These are phyloP conservation scores for Roridomyces roridus DNA, from an alignment of 768 basidiomycete genomes.

Conservation along the genomic window DNA sequence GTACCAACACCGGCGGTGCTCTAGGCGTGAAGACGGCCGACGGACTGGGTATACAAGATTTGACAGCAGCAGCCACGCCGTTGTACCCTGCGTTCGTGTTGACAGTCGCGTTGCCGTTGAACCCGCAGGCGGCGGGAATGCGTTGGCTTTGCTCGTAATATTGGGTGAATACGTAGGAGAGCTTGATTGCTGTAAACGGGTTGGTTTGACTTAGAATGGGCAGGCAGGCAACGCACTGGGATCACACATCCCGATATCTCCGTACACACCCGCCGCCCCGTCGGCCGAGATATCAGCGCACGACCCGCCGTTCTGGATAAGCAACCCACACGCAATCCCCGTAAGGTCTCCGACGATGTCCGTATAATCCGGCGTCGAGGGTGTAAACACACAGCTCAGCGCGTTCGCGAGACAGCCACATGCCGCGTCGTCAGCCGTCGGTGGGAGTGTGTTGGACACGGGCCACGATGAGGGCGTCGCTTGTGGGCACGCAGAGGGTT, in stretches of 20 bases:
- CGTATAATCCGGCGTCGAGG: slow-evolving; percentile 65
- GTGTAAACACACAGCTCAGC: slow-evolving; percentile 78
- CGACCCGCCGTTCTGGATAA: slow-evolving; percentile 62
- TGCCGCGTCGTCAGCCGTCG: slow-evolving; percentile 81
- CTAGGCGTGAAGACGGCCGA: slow-evolving; percentile 15
- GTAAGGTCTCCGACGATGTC: slow-evolving; percentile 66
- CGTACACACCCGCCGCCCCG: slow-evolving; percentile 79
- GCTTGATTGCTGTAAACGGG: slow-evolving; percentile 6
- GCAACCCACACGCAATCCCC: slow-evolving; percentile 76
- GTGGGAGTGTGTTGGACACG: slow-evolving; percentile 77
- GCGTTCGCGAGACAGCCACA: slow-evolving; percentile 76
- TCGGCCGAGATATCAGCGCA: slow-evolving; percentile 77
- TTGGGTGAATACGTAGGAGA: slow-evolving; percentile 20
- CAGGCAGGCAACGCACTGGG: slow-evolving; percentile 58
- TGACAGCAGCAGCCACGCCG: not conserved
- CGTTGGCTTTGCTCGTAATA: slow-evolving; percentile 19
- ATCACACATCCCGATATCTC: slow-evolving; percentile 77
- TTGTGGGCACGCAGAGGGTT: slow-evolving; percentile 71
- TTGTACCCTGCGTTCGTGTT: not conserved
- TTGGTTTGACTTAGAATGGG: not conserved
- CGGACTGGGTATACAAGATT: slow-evolving; percentile 15
- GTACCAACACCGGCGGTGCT: slow-evolving; percentile 18
- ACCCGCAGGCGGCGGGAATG: slow-evolving; percentile 7
- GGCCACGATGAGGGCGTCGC: slow-evolving; percentile 57
- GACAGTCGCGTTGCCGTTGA: slow-evolving; percentile 23